Evolutionary conservation across 2,329 filamentous ascomycete genomes (phyloP).

Genomic region (Talaromyces islandicus): DNA sequence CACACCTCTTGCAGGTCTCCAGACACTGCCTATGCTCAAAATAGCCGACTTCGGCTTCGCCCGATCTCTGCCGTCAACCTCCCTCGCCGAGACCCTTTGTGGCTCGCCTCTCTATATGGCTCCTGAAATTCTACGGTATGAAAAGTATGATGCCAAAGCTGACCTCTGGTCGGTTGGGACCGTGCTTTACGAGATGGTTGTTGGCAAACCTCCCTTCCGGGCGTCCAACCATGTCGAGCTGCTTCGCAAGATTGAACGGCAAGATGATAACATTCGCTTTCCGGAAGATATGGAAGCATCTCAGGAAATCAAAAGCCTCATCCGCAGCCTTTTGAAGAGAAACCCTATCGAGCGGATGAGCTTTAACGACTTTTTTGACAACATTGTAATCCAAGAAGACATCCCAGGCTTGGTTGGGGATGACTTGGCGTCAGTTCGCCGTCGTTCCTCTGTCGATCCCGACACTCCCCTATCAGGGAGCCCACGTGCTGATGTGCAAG

Average conservation of each 20-base stretch:
- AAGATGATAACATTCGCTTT: conserved; percentile 80
- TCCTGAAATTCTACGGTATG: conserved; percentile 91
- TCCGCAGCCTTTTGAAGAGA: conserved; percentile 74
- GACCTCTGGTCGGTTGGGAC: conserved; percentile 98
- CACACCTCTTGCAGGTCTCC: conserved; percentile 72
- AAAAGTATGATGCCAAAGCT: conserved; percentile 94
- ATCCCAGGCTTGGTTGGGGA: conserved; percentile 80
- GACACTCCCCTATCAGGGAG: conserved; percentile 1
- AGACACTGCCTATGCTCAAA: conserved; percentile 90
- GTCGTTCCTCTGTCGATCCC: conserved; percentile 16
- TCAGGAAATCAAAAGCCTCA: conserved; percentile 71
- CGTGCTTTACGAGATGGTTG: conserved; percentile 92
- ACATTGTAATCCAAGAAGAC: conserved; percentile 63
- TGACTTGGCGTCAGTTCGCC: conserved; percentile 48
- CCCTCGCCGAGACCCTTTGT: conserved; percentile 90
- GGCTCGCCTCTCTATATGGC: conserved; percentile 98
- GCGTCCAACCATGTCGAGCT: conserved; percentile 93
- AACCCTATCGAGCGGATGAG: conserved; percentile 78
- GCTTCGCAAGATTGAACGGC: conserved; percentile 82
- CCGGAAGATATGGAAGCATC: conserved; percentile 66
- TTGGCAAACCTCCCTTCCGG: conserved; percentile 81
- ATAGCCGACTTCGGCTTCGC: conserved; percentile 99
- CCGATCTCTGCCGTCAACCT: conserved; percentile 80
- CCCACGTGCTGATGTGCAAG: conserved; percentile 6
- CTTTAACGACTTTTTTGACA: conserved; percentile 78